phyloP scores from a whole-genome alignment of 2,329 filamentous ascomycete species.

The Alternaria sp. region DNA sequence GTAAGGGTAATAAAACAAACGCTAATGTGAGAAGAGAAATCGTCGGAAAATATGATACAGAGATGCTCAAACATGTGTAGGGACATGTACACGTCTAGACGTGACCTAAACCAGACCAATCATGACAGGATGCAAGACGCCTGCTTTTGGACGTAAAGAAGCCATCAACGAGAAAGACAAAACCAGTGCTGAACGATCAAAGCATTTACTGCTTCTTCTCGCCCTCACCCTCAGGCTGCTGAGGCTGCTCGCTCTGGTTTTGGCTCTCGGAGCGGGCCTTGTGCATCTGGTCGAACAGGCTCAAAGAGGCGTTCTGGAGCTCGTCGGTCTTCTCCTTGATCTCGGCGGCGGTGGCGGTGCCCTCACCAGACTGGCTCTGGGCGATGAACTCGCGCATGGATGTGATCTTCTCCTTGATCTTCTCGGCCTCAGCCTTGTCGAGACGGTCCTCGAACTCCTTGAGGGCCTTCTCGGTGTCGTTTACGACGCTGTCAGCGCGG shows the following conservation, averaged over 20 bases:
- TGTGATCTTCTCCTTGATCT: constrained; percentile 92
- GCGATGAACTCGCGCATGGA: constrained; percentile 86
- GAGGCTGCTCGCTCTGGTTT: constrained; percentile 54
- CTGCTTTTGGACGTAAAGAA: constrained; percentile 46
- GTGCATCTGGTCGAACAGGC: constrained; percentile 99
- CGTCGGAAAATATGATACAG: constrained; percentile 48
- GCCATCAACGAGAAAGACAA: constrained; percentile 33
- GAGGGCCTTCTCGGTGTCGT: constrained; percentile 97
- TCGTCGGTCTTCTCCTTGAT: constrained; percentile 99
- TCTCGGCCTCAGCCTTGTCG: constrained; percentile 93
- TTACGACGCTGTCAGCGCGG: constrained; percentile 93
- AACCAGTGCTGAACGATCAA: constrained; percentile 24
- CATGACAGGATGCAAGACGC: constrained; percentile 49
- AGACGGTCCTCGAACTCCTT: constrained; percentile 96
- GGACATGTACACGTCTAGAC: constrained; percentile 47
- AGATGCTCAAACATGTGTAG: constrained; percentile 34
- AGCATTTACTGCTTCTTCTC: constrained; percentile 74
- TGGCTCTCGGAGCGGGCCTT: constrained; percentile 79
- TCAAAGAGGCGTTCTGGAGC: constrained; percentile 93
- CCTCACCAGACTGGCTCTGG: constrained; percentile 95
- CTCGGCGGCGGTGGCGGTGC: constrained; percentile 83
- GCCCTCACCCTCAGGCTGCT: constrained; percentile 62
- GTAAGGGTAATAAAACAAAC: constrained; percentile 43
- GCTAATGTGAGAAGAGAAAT: constrained; percentile 40
- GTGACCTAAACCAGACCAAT: constrained; percentile 35